Evolutionary conservation across 2,329 filamentous ascomycete genomes (phyloP).

Genomic region (Penicillium sp.): DNA sequence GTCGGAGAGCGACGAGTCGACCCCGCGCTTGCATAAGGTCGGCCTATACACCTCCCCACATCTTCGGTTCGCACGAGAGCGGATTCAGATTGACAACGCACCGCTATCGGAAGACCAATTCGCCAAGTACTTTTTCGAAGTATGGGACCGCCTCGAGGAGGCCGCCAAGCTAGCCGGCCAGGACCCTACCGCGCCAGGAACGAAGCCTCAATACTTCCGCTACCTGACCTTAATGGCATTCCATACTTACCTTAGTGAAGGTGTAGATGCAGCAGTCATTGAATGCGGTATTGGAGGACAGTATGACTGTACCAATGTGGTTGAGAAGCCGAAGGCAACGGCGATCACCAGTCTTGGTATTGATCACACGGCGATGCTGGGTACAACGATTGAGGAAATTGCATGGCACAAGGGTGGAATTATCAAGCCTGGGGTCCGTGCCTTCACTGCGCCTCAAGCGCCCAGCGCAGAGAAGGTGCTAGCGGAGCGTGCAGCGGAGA

Average conservation of each 20-base stretch:
- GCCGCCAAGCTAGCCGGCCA: conserved; percentile 53
- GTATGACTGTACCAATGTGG: conserved; percentile 87
- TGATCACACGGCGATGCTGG: conserved; percentile 80
- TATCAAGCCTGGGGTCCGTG: conserved; percentile 66
- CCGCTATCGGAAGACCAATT: conserved; percentile 70
- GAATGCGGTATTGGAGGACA: conserved; percentile 95
- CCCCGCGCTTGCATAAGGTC: conserved; percentile 53
- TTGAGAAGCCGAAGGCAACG: conserved; percentile 67
- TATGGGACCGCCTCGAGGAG: conserved; percentile 70
- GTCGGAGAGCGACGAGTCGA: conserved; percentile 21
- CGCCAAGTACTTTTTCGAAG: conserved; percentile 75
- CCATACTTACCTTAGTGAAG: conserved; percentile 75
- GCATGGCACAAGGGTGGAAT: conserved; percentile 93
- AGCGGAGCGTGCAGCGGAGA: conserved; percentile 54
- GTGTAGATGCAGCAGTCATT: conserved; percentile 75
- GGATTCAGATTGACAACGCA: conserved; percentile 75
- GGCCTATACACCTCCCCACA: conserved; percentile 87
- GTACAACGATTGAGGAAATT: conserved; percentile 75
- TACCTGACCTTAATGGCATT: conserved; percentile 87
- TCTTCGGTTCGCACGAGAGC: conserved; percentile 77
- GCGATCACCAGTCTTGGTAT: conserved; percentile 81
- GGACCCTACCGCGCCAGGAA: conserved; percentile 52
- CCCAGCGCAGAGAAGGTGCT: conserved; percentile 57
- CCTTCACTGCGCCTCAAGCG: conserved; percentile 63
- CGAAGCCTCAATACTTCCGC: conserved; percentile 89